Evolutionary conservation across 1,139 yeast species (phyloP).

Genomic region (Yamadazyma dendronema): DNA sequence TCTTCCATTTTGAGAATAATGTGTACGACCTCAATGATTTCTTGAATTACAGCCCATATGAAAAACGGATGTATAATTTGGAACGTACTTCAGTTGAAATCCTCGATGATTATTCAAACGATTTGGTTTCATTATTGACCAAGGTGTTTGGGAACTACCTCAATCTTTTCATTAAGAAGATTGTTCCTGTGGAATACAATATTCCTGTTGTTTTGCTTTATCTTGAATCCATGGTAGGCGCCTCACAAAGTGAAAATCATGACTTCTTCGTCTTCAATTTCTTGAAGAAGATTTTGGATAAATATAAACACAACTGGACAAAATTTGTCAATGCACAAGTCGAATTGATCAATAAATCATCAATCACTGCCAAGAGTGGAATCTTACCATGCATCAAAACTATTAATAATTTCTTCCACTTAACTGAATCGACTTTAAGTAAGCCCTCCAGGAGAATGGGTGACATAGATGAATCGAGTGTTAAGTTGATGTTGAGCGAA

Average conservation of each 20-base stretch:
- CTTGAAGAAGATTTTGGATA: constrained; percentile 52
- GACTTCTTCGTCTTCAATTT: constrained; percentile 58
- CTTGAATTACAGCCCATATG: constrained; percentile 40
- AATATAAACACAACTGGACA: constrained; percentile 56
- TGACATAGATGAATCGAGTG: constrained; percentile 21
- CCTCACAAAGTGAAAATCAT: constrained; percentile 54
- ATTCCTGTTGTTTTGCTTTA: constrained; percentile 38
- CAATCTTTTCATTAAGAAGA: constrained; percentile 33
- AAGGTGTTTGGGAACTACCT: constrained; percentile 51
- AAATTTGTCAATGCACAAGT: constrained; percentile 56
- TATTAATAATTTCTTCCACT: constrained; percentile 31
- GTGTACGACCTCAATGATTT: constrained; percentile 49
- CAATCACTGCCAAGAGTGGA: constrained; percentile 43
- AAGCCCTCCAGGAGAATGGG: constrained; percentile 18
- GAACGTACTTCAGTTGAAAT: constrained; percentile 21
- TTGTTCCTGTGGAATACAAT: constrained; percentile 38
- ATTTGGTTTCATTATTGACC: constrained; percentile 50
- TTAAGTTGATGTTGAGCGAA: constrained; percentile 36
- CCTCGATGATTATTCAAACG: constrained; percentile 46
- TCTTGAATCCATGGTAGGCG: constrained; percentile 40
- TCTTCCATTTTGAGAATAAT: constrained; percentile 66
- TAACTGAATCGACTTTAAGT: constrained; percentile 34
- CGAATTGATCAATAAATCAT: constrained; percentile 51
- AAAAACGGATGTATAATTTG: constrained; percentile 28
- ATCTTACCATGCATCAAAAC: constrained; percentile 35